These are phyloP conservation scores for Calonectria henricotiae DNA, from an alignment of 2,329 filamentous ascomycete genomes.

Conservation along the genomic window DNA sequence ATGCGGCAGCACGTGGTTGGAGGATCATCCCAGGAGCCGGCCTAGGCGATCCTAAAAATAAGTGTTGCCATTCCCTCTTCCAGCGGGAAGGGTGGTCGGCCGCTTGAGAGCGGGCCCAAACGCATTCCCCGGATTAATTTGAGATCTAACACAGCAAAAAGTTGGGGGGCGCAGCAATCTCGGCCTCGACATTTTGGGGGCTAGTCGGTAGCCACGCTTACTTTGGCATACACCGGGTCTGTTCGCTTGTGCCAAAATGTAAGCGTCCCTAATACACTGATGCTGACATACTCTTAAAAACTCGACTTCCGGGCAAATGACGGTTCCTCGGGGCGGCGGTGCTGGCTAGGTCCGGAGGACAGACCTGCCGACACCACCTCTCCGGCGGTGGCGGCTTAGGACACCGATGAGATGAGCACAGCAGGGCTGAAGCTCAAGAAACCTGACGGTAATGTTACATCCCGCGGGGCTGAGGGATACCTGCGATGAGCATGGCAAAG, in stretches of 20 bases:
- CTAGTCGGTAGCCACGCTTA: slow-evolving; percentile 36
- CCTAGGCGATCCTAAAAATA: slow-evolving; percentile 34
- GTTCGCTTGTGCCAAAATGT: slow-evolving; percentile 7
- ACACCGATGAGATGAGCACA: slow-evolving; percentile 30
- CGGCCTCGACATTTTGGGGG: slow-evolving; percentile 15
- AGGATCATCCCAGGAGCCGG: slow-evolving; percentile 18
- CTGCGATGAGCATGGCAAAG: slow-evolving; percentile 10
- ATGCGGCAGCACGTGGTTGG: slow-evolving; percentile 28
- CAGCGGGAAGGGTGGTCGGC: slow-evolving; percentile 25
- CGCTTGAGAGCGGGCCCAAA: slow-evolving; percentile 16
- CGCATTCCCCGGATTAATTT: slow-evolving; percentile 32
- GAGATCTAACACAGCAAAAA: slow-evolving; percentile 21
- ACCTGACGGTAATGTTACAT: slow-evolving; percentile 13
- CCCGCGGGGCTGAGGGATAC: slow-evolving; percentile 20
- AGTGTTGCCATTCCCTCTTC: background rate
- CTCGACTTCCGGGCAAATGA: slow-evolving; percentile 10
- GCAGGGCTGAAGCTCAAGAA: slow-evolving; percentile 26
- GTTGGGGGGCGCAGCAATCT: slow-evolving; percentile 27
- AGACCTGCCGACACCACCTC: slow-evolving; percentile 16
- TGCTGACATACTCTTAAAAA: slow-evolving; percentile 8
- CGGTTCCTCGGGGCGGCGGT: slow-evolving; percentile 24
- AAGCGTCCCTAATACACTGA: slow-evolving; percentile 9
- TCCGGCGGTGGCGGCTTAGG: slow-evolving; percentile 27
- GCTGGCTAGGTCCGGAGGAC: slow-evolving; percentile 28
- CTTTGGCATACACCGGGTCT: slow-evolving; percentile 1